A percentile compares a stretch with the other conserved stretches of the same genome.
These are phyloP conservation scores for Arabidopsis arenosa DNA, from an alignment of 345 rosid species.

Conservation along the genomic window DNA sequence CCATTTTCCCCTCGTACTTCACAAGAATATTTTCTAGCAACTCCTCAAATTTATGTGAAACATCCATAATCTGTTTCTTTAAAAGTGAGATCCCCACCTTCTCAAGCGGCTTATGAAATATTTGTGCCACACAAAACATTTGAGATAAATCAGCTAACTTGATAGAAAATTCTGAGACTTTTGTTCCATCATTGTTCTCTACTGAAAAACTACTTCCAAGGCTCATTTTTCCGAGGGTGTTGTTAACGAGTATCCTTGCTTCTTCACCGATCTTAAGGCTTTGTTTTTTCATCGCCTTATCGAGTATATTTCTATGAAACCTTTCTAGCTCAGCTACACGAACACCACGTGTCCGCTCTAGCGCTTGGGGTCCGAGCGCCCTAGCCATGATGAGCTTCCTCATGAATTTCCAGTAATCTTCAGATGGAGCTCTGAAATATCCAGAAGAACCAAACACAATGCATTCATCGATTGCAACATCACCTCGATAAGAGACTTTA, in stretches of 20 bases:
- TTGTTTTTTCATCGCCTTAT: neutral
- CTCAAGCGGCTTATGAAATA: constrained; percentile 4
- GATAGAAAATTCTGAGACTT: neutral
- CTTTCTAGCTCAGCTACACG: neutral
- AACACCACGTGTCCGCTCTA: neutral
- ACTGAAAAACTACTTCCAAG: neutral
- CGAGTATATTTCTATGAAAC: neutral
- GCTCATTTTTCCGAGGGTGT: neutral
- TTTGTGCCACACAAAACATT: neutral
- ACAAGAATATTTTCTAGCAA: neutral
- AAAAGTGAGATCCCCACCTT: neutral
- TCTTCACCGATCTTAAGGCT: neutral
- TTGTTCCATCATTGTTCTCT: neutral
- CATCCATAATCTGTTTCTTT: neutral
- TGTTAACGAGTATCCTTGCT: neutral
- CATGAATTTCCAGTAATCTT: neutral
- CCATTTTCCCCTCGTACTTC: neutral
- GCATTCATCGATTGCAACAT: neutral
- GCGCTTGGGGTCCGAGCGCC: neutral
- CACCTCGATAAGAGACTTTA: neutral
- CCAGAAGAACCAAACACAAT: neutral
- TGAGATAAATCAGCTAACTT: neutral
- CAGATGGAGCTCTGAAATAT: neutral
- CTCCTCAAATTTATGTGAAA: neutral
- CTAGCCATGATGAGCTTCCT: neutral